Evolutionary conservation across 2,329 filamentous ascomycete genomes (phyloP).

Genomic region (Macrophomina tecta): DNA sequence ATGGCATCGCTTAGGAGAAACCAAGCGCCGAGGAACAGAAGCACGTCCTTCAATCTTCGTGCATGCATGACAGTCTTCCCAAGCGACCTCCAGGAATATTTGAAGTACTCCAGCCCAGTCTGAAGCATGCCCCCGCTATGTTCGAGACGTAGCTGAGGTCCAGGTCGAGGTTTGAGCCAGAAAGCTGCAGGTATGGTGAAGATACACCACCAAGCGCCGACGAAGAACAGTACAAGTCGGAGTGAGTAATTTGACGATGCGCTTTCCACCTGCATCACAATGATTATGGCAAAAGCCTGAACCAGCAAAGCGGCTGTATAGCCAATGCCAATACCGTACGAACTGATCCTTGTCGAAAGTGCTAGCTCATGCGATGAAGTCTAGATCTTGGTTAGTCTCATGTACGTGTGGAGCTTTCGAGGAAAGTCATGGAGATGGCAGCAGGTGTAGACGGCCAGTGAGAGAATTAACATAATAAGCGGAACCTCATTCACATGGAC

Average conservation of each 20-base stretch:
- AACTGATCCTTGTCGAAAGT: constrained; percentile 88
- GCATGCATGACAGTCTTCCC: constrained; percentile 81
- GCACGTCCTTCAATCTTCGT: constrained; percentile 72
- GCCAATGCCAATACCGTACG: constrained; percentile 90
- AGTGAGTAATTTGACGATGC: constrained; percentile 83
- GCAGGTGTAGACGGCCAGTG: too few relatives aligned
- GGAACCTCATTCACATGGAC: background rate
- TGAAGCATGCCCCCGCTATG: constrained; percentile 39
- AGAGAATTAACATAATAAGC: too few relatives aligned
- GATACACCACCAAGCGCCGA: constrained; percentile 90
- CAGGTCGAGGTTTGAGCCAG: constrained; percentile 87
- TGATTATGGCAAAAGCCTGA: constrained; percentile 78
- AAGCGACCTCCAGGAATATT: constrained; percentile 85
- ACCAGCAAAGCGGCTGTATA: constrained; percentile 86
- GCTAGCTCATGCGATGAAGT: constrained; percentile 70
- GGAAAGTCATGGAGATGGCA: too few relatives aligned
- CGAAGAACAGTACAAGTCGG: constrained; percentile 81
- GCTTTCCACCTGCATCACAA: constrained; percentile 67
- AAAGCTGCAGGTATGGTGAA: constrained; percentile 89
- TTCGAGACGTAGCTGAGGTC: constrained; percentile 66
- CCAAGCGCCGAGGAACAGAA: constrained; percentile 86
- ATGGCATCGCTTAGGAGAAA: constrained; percentile 94
- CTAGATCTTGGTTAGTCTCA: background rate
- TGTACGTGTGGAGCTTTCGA: background rate
- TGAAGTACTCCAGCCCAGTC: constrained; percentile 74